Evolutionary conservation across 805 yeast species (phyloP), one percentile per base, ranked within the genome.

Genomic region (Phaffomyces thermotolerans): DNA sequence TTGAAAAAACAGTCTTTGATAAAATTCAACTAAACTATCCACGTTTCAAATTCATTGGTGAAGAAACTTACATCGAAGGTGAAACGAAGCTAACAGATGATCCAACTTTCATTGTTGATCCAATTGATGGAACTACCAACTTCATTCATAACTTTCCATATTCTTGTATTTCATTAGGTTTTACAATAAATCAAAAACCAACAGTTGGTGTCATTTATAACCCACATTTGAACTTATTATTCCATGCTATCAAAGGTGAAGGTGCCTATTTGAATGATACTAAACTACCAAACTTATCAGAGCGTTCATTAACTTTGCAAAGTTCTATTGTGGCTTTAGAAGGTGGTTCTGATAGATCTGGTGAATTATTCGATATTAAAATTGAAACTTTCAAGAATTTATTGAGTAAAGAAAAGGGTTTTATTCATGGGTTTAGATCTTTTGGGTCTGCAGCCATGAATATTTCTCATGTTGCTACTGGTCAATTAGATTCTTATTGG

Each of bases 381-480:
- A 62, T 69, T 44, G 62, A 63, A 7, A 72, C 81, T 2, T 74
- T 73, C 53, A 66, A 62, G 47, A 66, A 69, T 33, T 56, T 79
- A 34, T 53, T 68, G 42, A 59, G 67, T 23, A 73, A 70, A 37
- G 69, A 71, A 20, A 81, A 81, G 39, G 82, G 77, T 0, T 74
- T 67, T 56, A 71, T 75, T 32, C 85, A 79, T 52, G 85, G 85
- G 0, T 75, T 75, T 55, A 68, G 85, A 56, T 67, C 76, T 18
- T 60, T 76, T 43, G 85, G 85, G 3, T 76, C 82, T 17, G 84
- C 84, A 0, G 85, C 85, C 6, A 69, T 79, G 72, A 78, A 78
- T 54, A 59, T 77, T 33, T 71, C 80, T 37, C 71, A 73, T 37
- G 76, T 75, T 6, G 83, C 84, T 1, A 65, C 74, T 4, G 85